Percentiles rank a stretch among this genome's conserved stretches.
These are phyloP conservation scores for Cenchrus fungigraminus DNA, from an alignment of 176 grass and related monocot species.

Conservation along the genomic window DNA sequence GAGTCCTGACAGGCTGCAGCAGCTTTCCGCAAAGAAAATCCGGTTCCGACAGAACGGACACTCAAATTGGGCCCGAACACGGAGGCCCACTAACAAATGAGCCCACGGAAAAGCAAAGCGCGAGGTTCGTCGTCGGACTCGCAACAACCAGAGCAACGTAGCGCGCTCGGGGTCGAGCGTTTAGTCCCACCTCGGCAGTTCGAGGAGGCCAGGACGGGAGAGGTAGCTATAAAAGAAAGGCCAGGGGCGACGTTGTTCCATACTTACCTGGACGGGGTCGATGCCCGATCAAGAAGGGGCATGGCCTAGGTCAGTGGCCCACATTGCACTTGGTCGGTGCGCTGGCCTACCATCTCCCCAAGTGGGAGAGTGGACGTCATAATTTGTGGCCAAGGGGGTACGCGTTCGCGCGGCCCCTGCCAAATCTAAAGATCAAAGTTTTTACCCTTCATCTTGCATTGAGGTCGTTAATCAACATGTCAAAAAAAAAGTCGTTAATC, in stretches of 20 bases:
- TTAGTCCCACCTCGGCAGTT: neutral
- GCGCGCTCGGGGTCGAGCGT: neutral
- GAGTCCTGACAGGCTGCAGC: neutral
- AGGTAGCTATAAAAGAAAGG: no score
- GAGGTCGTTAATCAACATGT: neutral
- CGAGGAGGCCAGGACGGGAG: neutral
- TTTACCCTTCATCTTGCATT: neutral
- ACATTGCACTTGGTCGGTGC: conserved; percentile 47
- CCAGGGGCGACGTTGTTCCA: no score
- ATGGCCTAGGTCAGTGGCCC: conserved; percentile 35
- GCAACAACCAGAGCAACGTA: fast-evolving
- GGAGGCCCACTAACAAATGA: neutral
- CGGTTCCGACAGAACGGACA: neutral
- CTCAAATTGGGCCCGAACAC: neutral
- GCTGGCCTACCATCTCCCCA: conserved; percentile 49
- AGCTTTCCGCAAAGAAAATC: no score
- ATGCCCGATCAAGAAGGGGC: neutral
- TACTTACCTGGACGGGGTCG: no score
- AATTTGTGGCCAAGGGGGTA: conserved; percentile 57
- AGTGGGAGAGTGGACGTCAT: conserved; percentile 53
- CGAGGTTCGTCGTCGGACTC: neutral
- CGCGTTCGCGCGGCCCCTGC: conserved; percentile 51
- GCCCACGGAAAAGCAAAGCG: neutral
- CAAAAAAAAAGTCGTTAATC: no score
- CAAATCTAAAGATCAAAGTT: neutral